Conservation (phyloP, 1,284 basidiomycete genomes). For the Ustilago trichophora region DNA sequence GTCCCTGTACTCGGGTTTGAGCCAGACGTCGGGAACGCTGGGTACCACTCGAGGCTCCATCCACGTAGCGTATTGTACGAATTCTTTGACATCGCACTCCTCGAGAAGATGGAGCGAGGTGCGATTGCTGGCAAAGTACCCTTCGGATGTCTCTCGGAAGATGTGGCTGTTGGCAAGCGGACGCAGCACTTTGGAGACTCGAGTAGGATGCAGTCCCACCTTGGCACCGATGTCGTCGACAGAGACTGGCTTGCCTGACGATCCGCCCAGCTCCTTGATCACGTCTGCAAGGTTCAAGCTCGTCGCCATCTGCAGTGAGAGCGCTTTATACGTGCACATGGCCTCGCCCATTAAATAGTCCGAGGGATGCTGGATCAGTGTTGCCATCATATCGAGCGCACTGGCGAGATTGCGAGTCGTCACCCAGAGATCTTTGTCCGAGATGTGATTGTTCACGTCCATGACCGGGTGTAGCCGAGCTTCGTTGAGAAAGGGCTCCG, state of each 20-base stretch:
- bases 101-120: constrained; percentile 19
- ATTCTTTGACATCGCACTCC: constrained; percentile 22
- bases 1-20: constrained; percentile 6
- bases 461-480: constrained; percentile 15
- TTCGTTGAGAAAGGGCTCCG: constrained; percentile 22
- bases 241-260: constrained; percentile 8
- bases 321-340: constrained; percentile 19
- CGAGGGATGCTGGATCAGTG: constrained; percentile 13
- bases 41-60: constrained; percentile 6
- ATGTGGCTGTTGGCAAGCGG: constrained; percentile 30
- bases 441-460: constrained; percentile 7
- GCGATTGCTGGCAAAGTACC: constrained; percentile 27
- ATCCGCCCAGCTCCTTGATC: constrained; percentile 15
- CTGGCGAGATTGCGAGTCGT: constrained; percentile 5
- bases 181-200: constrained; percentile 22
- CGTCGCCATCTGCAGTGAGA: constrained; percentile 25
- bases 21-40: constrained; percentile 12
- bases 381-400: constrained; percentile 36
- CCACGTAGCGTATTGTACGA: constrained; percentile 19
- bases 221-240: constrained; percentile 10
- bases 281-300: constrained; percentile 25
- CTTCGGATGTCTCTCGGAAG: constrained; percentile 23
- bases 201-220: constrained; percentile 4
- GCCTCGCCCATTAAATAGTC: constrained; percentile 16
- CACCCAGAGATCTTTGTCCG: constrained; percentile 10